Evolutionary conservation across 176 grass and related monocot species (phyloP).

Genomic region (Elymus sibiricus): DNA sequence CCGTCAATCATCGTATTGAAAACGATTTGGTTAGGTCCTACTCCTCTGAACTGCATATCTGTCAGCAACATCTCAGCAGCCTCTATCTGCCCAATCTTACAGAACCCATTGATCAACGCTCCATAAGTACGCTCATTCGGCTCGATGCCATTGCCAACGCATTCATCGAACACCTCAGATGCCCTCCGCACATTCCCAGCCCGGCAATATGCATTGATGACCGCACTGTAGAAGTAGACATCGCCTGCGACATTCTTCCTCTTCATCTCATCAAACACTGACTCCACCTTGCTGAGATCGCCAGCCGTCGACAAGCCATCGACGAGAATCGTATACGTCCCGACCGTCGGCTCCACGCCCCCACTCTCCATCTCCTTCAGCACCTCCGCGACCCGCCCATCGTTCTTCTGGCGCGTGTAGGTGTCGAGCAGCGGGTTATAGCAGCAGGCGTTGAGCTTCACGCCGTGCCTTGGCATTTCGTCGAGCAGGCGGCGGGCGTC

Average conservation of each 20-base stretch:
- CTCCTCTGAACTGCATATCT: constrained; percentile 69
- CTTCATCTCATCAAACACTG: constrained; percentile 51
- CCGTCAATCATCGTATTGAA: constrained; percentile 83
- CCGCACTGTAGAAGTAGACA: constrained; percentile 53
- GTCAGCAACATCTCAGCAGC: constrained; percentile 63
- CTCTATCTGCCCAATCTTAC: constrained; percentile 71
- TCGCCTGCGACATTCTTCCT: constrained; percentile 42
- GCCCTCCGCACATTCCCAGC: constrained; percentile 69
- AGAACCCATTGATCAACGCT: constrained; percentile 81
- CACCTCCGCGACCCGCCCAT: constrained; percentile 17
- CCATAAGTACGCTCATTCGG: constrained; percentile 59
- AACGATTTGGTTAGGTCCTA: constrained; percentile 62
- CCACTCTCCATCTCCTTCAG: constrained; percentile 29
- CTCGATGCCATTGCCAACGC: constrained; percentile 46
- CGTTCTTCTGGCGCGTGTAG: constrained; percentile 43
- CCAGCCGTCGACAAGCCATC: constrained; percentile 20
- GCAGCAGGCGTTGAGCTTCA: constrained; percentile 50
- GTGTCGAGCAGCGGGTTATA: constrained; percentile 69
- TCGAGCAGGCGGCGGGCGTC: constrained; percentile 51
- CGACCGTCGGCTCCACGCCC: constrained; percentile 36
- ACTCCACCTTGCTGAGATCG: constrained; percentile 49
- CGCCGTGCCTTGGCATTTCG: constrained; percentile 47
- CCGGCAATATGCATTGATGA: constrained; percentile 60
- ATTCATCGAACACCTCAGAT: constrained; percentile 68
- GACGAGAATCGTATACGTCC: constrained; percentile 61